A percentile compares a stretch with the other conserved stretches of the same genome.
These are phyloP conservation scores for Apiospora kogelbergensis DNA, from an alignment of 2,329 filamentous ascomycete genomes.

Conservation along the genomic window DNA sequence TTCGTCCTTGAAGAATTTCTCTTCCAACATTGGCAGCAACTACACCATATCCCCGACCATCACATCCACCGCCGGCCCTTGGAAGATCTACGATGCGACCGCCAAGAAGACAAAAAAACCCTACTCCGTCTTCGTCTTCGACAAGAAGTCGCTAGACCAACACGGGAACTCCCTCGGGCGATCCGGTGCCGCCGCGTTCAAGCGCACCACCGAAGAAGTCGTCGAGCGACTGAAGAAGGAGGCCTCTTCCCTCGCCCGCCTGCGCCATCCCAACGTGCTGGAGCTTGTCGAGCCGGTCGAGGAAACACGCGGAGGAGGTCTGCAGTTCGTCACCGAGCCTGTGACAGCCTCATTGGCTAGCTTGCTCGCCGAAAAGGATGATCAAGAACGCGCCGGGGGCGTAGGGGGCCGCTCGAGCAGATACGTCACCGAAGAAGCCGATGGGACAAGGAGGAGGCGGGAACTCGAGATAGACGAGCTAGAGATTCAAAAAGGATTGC, in stretches of 20 bases:
- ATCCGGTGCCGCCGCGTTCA: constrained; percentile 68
- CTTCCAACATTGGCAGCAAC: constrained; percentile 87
- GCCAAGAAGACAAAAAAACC: constrained; percentile 90
- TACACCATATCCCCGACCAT: constrained; percentile 78
- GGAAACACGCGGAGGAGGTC: constrained; percentile 83
- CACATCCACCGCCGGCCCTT: constrained; percentile 82
- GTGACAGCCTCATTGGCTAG: constrained; percentile 87
- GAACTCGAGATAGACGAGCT: constrained; percentile 95
- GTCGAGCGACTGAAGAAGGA: constrained; percentile 90
- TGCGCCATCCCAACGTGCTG: constrained; percentile 88
- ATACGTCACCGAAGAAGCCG: constrained; percentile 77
- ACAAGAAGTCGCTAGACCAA: constrained; percentile 79
- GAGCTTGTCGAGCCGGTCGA: constrained; percentile 95
- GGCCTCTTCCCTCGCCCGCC: constrained; percentile 80
- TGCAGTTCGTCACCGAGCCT: constrained; percentile 94
- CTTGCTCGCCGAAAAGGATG: constrained; percentile 83
- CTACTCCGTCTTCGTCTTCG: constrained; percentile 92
- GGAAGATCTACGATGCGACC: constrained; percentile 97
- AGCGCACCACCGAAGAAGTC: constrained; percentile 83
- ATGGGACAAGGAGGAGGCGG: constrained; percentile 69
- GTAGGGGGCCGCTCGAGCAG: constrained; percentile 71
- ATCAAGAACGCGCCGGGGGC: constrained; percentile 71
- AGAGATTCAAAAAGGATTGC: constrained; percentile 92
- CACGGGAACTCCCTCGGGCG: constrained; percentile 61
- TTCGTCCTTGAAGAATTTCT: constrained; percentile 90